Percentiles rank a stretch among this genome's conserved stretches.
Evolutionary conservation across 2,329 filamentous ascomycete species (phyloP).

Genomic region (Cercospora sp.): DNA sequence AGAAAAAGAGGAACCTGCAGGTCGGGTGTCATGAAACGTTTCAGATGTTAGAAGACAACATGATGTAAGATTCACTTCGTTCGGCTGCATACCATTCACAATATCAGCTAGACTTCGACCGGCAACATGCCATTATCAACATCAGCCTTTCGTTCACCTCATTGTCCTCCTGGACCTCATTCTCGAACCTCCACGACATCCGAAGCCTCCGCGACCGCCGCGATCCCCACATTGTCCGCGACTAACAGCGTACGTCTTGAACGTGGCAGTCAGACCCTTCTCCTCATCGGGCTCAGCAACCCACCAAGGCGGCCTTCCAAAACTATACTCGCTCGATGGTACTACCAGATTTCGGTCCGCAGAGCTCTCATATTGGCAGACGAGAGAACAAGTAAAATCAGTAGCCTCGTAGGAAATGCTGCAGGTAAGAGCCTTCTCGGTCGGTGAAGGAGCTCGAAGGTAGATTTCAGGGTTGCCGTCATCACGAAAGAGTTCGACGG

Average conservation of each 20-base stretch:
- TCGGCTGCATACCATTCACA: not conserved
- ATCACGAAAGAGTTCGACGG: not conserved
- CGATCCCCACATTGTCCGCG: not conserved
- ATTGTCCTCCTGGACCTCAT: not conserved
- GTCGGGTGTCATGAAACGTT: not conserved
- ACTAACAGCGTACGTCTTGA: slow-evolving; percentile 5
- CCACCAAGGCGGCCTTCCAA: not conserved
- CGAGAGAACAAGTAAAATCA: not conserved
- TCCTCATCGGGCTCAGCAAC: not conserved
- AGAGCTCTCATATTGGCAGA: not conserved
- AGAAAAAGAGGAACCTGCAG: not conserved
- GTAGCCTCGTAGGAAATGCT: slow-evolving; percentile 2
- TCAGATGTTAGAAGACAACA: not conserved
- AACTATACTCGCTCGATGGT: not conserved
- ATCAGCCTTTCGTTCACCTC: not conserved
- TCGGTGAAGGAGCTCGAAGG: not conserved
- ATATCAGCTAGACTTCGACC: not conserved
- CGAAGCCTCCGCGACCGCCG: not conserved
- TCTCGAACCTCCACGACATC: not conserved
- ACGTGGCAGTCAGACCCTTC: not conserved
- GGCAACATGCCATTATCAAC: not conserved
- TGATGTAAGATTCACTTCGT: not conserved
- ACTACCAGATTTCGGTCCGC: slow-evolving; percentile 4
- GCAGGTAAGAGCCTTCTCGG: not conserved
- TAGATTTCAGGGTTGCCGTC: not conserved